Evolutionary conservation across 768 basidiomycete genomes (phyloP), one percentile per base, ranked within the genome.

Genomic region (Boletus vermiculosoides): DNA sequence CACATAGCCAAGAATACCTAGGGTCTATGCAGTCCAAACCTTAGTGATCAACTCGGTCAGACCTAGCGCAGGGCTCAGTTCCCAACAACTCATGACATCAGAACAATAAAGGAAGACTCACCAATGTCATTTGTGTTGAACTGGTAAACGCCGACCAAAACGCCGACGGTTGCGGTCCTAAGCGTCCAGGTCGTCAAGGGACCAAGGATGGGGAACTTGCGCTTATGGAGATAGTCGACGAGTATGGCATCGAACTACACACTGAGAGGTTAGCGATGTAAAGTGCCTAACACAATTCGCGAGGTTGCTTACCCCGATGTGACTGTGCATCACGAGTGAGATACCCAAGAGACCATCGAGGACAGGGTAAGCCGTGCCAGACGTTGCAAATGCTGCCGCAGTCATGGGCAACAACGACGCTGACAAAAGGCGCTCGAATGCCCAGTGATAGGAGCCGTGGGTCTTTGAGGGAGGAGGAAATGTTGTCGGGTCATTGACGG

Each of bases 51-150:
- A 77, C 74, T 97, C 93, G 8, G 91, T 92, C 52, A 95, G 73
- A 65, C 94, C 94, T 94, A 50, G 37, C 7, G 15, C 53, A 52
- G 11, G 39, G 55, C n/a, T 59, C 22, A 51, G 55, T 36, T 46
- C 22, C 33, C 44, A 42, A 6, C 20, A 45, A 8, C 23, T 50
- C 11, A 31, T 41, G 40, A 56, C 58, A 11, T 52, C 13, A 58
- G 45, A 39, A 51, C 37, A n/a, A 9, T 11, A 44, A 44, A 25
- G 25, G 5, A 39, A 33, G 34, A 80, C 90, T 63, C 64, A 97
- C 97, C 95, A 60, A 99, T 86, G 70, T 98, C 96, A 69, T 96
- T 94, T 42, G 97, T 98, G 78, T 98, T 98, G 80, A 98, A 98
- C 73, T 97, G 90, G 77, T 97, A 99, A 7, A 98, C 83, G 16